A percentile compares a stretch with the other conserved stretches of the same genome.
Conservation (phyloP, 192 early-diverging fungal species). For the Rhizophagus sp. region DNA sequence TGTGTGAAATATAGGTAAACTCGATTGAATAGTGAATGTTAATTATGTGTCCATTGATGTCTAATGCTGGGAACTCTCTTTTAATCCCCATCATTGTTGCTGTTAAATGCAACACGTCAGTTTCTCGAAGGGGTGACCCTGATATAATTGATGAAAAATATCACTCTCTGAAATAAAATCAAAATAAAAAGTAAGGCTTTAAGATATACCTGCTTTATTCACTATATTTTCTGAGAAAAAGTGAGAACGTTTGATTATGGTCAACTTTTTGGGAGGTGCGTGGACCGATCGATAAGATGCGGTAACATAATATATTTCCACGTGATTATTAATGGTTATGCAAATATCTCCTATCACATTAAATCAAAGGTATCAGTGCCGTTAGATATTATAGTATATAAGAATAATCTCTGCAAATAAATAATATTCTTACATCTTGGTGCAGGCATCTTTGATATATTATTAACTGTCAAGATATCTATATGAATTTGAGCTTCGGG, state of each 20-base stretch:
- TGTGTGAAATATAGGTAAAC: conserved; percentile 9
- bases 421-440: too few species aligned
- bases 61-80: conserved; percentile 1
- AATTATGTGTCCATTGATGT: conserved; percentile 1
- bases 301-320: conserved; percentile 23
- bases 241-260: conserved; percentile 3
- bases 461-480: too few species aligned
- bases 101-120: background rate
- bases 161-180: background rate
- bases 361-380: too few species aligned
- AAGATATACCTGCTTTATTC: background rate
- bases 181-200: background rate
- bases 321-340: conserved; percentile 7
- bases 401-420: too few species aligned
- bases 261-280: background rate
- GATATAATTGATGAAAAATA: background rate
- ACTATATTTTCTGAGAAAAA: conserved; percentile 20
- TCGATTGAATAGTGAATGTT: conserved; percentile 26
- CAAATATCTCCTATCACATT: too few species aligned
- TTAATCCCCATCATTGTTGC: conserved; percentile 6
- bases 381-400: too few species aligned
- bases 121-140: background rate
- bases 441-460: too few species aligned
- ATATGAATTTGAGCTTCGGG: too few species aligned
- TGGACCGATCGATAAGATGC: background rate